Percentiles rank a stretch among this genome's conserved stretches.
These are phyloP conservation scores for Macrophomina phaseolina DNA, from an alignment of 2,329 filamentous ascomycete species.

Conservation along the genomic window DNA sequence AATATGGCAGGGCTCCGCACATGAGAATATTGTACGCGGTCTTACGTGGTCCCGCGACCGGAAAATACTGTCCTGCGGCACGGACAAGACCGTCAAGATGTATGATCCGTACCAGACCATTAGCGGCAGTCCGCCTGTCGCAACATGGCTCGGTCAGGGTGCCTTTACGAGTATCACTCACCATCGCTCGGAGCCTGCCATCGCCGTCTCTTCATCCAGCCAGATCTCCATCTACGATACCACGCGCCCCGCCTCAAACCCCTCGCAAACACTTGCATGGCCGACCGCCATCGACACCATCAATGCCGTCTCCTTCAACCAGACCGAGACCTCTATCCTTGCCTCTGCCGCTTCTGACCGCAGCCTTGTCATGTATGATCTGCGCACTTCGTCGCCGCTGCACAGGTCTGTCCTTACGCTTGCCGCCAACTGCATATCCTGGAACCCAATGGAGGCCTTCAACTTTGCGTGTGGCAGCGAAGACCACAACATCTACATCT, in stretches of 20 bases:
- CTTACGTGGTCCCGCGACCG: conserved; percentile 86
- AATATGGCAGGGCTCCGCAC: conserved; percentile 78
- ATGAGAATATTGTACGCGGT: conserved; percentile 92
- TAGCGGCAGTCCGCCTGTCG: conserved; percentile 71
- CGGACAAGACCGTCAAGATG: conserved; percentile 85
- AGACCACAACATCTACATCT: conserved; percentile 91
- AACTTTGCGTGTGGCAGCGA: conserved; percentile 93
- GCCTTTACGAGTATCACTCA: conserved; percentile 86
- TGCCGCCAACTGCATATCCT: conserved; percentile 81
- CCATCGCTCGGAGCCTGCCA: conserved; percentile 77
- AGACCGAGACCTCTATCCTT: conserved; percentile 85
- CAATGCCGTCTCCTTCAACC: conserved; percentile 86
- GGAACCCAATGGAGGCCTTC: conserved; percentile 97
- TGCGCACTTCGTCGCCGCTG: conserved; percentile 83
- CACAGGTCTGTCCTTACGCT: conserved; percentile 82
- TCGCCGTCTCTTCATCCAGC: conserved; percentile 75
- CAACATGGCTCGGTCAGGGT: conserved; percentile 82
- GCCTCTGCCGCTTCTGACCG: conserved; percentile 84
- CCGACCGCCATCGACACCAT: conserved; percentile 91
- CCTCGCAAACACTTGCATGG: conserved; percentile 84
- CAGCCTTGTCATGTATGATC: conserved; percentile 87
- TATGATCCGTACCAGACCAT: conserved; percentile 85
- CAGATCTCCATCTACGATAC: conserved; percentile 89
- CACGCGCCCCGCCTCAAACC: conserved; percentile 74
- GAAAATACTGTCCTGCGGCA: conserved; percentile 84